Evolutionary conservation across 768 basidiomycete species (phyloP), one percentile per base, ranked within the genome.

Genomic region (Inosperma sp.): DNA sequence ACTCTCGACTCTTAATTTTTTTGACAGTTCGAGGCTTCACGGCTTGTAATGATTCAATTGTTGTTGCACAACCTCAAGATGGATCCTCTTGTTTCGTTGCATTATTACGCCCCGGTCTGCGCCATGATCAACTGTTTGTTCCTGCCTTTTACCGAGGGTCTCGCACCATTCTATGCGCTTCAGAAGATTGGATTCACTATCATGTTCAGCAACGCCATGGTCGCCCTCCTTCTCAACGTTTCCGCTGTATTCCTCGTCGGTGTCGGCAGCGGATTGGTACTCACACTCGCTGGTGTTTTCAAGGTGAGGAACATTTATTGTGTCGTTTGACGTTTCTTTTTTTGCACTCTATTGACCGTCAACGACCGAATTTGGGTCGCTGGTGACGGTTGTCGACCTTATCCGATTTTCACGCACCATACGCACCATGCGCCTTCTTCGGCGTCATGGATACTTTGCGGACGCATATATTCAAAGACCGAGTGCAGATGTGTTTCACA

Each of bases 91-190:
- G 89, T 93, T 17, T 96, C 93, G 5, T 69, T 98, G 45, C 90
- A 98, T 73, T 97, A 95, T 73, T 96, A 93, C 64, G 93, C 94
- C 8, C 93, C 93, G 12, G 90, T 97, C 45, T 98, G 95, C 66
- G 93, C 95, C 0, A 66, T 74, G 53, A 88, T 98, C 73, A 97
- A 96, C 67, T 78, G 92, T 19, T 64, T 80, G 48, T 74, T 95
- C 55, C 69, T 98, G 16, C 93, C 93, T 6, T 90, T 97, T 73
- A 94, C 91, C 0, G 95, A 98, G 67, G 63, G 95, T 2, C 69
- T 88, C 10, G 86, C 78, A 7, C 95, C 95, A 0, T 91, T 98
- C 74, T 79, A 80, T 57, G 85, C 82, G 40, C 69, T 92, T 36
- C 68, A 71, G 21, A 69, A 76, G 21, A 67, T 90, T 42, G 87